Evolutionary conservation across 2,329 filamentous ascomycete genomes (phyloP).

Genomic region (Teratosphaeria gauchensis): DNA sequence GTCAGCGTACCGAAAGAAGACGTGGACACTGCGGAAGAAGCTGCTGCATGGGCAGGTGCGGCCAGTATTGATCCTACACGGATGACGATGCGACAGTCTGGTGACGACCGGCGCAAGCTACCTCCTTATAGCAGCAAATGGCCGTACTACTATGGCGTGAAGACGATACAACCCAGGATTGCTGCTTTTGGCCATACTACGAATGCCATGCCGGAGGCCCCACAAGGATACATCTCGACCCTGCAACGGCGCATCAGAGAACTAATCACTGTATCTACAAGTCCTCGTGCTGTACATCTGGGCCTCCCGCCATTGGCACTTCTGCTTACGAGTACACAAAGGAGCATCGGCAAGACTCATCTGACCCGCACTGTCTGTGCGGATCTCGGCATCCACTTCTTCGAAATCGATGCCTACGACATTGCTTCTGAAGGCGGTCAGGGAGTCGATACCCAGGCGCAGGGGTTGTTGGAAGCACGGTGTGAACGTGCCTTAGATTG

Average conservation of each 20-base stretch:
- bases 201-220: slow-evolving; percentile 25
- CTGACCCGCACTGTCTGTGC: slow-evolving; percentile 67
- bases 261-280: slow-evolving; percentile 79
- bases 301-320: slow-evolving; percentile 83
- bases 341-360: slow-evolving; percentile 85
- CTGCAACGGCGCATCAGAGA: slow-evolving; percentile 62
- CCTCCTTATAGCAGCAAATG: slow-evolving; percentile 71
- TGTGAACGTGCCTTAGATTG: slow-evolving; percentile 84
- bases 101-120: slow-evolving; percentile 71
- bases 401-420: slow-evolving; percentile 83
- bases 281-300: slow-evolving; percentile 73
- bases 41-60: slow-evolving; percentile 73
- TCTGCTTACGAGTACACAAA: slow-evolving; percentile 80
- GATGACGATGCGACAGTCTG: slow-evolving; percentile 85
- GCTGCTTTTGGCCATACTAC: neutral
- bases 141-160: slow-evolving; percentile 77
- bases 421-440: slow-evolving; percentile 86
- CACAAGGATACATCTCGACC: slow-evolving; percentile 34
- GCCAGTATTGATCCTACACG: slow-evolving; percentile 77
- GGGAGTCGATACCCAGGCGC: slow-evolving; percentile 85
- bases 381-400: slow-evolving; percentile 84
- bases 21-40: slow-evolving; percentile 45
- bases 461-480: slow-evolving; percentile 77
- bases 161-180: slow-evolving; percentile 48
- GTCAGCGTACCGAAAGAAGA: slow-evolving; percentile 46